phyloP scores from a whole-genome alignment of 164 flowering plant genomes.

The Buxus sempervirens region DNA sequence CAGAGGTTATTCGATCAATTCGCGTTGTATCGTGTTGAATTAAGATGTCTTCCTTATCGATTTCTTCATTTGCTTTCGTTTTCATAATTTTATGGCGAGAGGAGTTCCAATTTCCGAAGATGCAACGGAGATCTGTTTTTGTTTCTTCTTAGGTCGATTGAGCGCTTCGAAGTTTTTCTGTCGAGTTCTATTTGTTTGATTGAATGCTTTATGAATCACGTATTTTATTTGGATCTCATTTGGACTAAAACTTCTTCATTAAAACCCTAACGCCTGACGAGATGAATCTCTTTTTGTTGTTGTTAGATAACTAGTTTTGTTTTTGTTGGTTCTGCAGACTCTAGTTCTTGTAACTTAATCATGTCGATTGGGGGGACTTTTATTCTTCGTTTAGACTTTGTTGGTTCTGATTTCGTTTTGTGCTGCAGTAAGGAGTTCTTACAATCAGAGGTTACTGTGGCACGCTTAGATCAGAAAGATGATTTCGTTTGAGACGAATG shows the following conservation, averaged over 20 bases:
- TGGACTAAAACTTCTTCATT: not conserved
- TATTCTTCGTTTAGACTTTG: too few species aligned
- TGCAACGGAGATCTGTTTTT: not conserved
- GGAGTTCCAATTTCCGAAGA: not conserved
- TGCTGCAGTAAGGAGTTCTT: constrained; percentile 13
- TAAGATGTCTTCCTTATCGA: not conserved
- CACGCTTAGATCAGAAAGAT: constrained; percentile 26
- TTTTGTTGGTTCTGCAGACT: not conserved
- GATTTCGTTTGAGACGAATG: constrained; percentile 83
- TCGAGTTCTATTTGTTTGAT: not conserved
- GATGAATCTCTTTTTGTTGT: not conserved
- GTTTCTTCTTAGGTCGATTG: not conserved
- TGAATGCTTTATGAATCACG: not conserved
- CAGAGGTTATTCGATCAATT: not conserved
- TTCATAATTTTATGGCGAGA: not conserved
- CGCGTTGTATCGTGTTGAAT: not conserved
- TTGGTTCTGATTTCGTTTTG: constrained; percentile 8
- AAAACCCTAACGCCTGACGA: not conserved
- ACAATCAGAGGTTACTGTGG: not conserved
- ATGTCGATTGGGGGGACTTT: not conserved
- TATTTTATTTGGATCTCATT: not conserved
- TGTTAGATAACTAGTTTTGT: not conserved
- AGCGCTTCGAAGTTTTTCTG: not conserved
- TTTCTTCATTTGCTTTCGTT: not conserved
- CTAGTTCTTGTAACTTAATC: not conserved